A percentile compares a stretch with the other conserved stretches of the same genome.
Evolutionary conservation across 2,329 filamentous ascomycete species (phyloP).

Genomic region (Arachnomyces sp.): DNA sequence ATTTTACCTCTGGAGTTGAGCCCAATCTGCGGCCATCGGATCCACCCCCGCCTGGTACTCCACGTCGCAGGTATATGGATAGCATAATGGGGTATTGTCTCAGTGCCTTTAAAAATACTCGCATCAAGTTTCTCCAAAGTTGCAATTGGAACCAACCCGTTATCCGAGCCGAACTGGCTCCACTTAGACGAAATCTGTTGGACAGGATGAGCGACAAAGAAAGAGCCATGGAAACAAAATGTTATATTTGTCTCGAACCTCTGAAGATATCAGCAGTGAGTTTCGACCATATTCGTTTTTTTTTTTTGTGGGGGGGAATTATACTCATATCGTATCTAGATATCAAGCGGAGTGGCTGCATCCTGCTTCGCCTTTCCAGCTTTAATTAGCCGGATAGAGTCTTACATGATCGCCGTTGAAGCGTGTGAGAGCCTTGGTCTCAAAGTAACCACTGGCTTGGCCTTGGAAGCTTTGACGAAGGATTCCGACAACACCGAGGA

Average conservation of each 20-base stretch:
- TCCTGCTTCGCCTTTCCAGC: slow-evolving; percentile 73
- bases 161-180: slow-evolving; percentile 63
- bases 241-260: slow-evolving; percentile 69
- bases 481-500: slow-evolving; percentile 80
- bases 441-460: slow-evolving; percentile 57
- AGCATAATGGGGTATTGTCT: slow-evolving; percentile 79
- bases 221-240: slow-evolving; percentile 40
- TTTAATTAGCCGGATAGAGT: slow-evolving; percentile 76
- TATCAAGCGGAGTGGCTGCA: slow-evolving; percentile 61
- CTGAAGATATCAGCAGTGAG: slow-evolving; percentile 68
- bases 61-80: slow-evolving; percentile 39
- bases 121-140: slow-evolving; percentile 36
- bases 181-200: slow-evolving; percentile 74
- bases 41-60: slow-evolving; percentile 25
- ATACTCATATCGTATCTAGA: slow-evolving; percentile 37
- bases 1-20: slow-evolving; percentile 41
- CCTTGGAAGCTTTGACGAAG: slow-evolving; percentile 86
- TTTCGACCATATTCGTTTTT: slow-evolving; percentile 17
- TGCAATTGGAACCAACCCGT: slow-evolving; percentile 73
- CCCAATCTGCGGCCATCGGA: slow-evolving; percentile 24
- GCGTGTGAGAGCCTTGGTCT: slow-evolving; percentile 61
- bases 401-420: slow-evolving; percentile 71
- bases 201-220: slow-evolving; percentile 54
- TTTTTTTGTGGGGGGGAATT: no score
- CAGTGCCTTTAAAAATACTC: slow-evolving; percentile 61